Evolutionary conservation across 805 yeast genomes (phyloP).

Genomic region (Danielia reshetovae): DNA sequence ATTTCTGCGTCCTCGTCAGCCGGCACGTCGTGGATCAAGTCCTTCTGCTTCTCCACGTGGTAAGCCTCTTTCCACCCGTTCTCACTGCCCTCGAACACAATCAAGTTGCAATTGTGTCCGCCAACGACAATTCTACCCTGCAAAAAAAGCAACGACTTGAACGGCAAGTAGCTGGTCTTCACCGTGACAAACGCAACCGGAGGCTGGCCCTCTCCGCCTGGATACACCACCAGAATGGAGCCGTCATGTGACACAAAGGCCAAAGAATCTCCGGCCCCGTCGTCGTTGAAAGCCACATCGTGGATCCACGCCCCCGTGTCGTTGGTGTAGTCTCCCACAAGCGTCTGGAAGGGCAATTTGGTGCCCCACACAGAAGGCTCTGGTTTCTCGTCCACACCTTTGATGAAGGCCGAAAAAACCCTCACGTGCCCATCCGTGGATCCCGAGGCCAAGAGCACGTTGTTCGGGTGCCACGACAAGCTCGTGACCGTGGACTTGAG

Average conservation of each 20-base stretch:
- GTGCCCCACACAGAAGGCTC: constrained; percentile 87
- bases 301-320: constrained; percentile 88
- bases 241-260: constrained; percentile 88
- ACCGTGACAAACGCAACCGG: constrained; percentile 58
- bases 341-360: constrained; percentile 88
- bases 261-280: constrained; percentile 56
- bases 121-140: constrained; percentile 72
- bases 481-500: constrained; percentile 79
- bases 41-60: constrained; percentile 50
- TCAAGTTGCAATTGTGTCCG: constrained; percentile 90
- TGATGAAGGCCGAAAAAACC: constrained; percentile 84
- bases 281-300: constrained; percentile 80
- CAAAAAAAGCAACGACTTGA: constrained; percentile 68
- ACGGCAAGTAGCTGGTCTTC: constrained; percentile 72
- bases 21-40: constrained; percentile 44
- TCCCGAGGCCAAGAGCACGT: constrained; percentile 82
- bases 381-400: constrained; percentile 84
- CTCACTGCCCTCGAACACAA: constrained; percentile 71
- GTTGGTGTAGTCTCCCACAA: constrained; percentile 72
- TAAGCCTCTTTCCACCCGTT: constrained; percentile 58
- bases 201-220: constrained; percentile 60
- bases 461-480: constrained; percentile 91
- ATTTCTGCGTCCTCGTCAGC: constrained; percentile 51
- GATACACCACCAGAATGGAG: constrained; percentile 74
- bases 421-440: constrained; percentile 92